These are phyloP conservation scores for Fusarium lyarnte DNA, from an alignment of 2,329 filamentous ascomycete species.

Conservation along the genomic window DNA sequence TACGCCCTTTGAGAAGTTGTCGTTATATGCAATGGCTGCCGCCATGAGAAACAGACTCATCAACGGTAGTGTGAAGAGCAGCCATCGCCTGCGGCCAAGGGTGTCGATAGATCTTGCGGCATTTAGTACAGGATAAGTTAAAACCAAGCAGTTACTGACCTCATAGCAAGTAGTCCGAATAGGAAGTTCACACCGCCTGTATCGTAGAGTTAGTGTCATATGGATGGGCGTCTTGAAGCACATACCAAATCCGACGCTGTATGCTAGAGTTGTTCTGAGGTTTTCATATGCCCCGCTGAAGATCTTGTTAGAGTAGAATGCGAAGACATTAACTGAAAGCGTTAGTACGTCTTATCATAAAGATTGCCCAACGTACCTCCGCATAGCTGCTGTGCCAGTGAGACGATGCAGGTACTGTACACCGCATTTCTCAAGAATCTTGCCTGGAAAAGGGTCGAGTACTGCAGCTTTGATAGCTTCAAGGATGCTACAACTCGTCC, in stretches of 20 bases:
- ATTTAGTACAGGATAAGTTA: not conserved
- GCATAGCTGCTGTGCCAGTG: not conserved
- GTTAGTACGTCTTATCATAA: too few species aligned
- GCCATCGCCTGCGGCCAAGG: not conserved
- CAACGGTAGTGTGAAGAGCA: not conserved
- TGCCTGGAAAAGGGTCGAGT: not conserved
- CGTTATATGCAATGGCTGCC: not conserved
- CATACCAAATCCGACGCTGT: not conserved
- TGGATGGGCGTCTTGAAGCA: not conserved
- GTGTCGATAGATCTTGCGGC: not conserved
- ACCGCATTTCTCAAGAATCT: not conserved
- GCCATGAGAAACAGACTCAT: not conserved
- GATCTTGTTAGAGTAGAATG: not conserved
- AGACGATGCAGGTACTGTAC: not conserved
- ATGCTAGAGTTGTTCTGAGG: not conserved
- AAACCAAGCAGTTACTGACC: not conserved
- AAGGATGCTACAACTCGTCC: not conserved
- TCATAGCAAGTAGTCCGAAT: not conserved
- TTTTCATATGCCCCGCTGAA: not conserved
- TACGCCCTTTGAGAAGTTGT: not conserved
- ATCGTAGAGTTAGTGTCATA: not conserved
- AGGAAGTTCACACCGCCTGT: not conserved
- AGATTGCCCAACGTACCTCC: accelerated
- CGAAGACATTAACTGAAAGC: not conserved
- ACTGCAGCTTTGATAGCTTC: not conserved